phyloP scores from a whole-genome alignment of 2,329 filamentous ascomycete species.

The Aspergillus sp. region DNA sequence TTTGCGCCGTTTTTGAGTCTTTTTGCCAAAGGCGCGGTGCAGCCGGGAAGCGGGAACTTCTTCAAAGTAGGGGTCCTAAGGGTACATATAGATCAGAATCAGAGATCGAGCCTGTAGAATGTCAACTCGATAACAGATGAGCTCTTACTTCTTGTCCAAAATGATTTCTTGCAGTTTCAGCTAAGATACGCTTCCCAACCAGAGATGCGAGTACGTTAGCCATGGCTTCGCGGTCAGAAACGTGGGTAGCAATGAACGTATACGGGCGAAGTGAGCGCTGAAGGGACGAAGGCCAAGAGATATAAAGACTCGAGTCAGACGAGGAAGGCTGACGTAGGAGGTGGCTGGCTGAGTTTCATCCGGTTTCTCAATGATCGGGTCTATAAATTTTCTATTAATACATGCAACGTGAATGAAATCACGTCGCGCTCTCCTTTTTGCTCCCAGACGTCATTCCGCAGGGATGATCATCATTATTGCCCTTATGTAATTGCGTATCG shows the following conservation, averaged over 20 bases:
- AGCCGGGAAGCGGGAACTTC: conserved; percentile 71
- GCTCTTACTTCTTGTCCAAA: conserved; percentile 41
- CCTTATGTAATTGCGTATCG: too few relatives aligned
- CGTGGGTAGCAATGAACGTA: not conserved
- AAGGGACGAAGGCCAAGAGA: not conserved
- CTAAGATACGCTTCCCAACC: conserved; percentile 34
- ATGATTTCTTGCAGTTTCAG: conserved; percentile 38
- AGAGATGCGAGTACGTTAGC: conserved; percentile 25
- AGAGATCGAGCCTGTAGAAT: not conserved
- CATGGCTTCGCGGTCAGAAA: conserved; percentile 17
- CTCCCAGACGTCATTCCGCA: not conserved
- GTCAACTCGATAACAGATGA: not conserved
- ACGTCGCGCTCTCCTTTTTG: not conserved
- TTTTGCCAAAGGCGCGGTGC: conserved; percentile 63
- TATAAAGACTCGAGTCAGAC: not conserved
- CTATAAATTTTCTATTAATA: not conserved
- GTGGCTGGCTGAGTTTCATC: not conserved
- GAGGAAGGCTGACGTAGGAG: not conserved
- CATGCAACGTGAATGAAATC: not conserved
- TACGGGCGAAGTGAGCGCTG: too few relatives aligned
- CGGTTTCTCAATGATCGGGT: not conserved
- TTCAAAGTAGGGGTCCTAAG: conserved; percentile 87
- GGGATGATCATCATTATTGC: not conserved
- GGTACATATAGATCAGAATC: conserved; percentile 5
- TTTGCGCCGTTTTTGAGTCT: conserved; percentile 80